Evolutionary conservation across 768 basidiomycete genomes (phyloP), one percentile per base, ranked within the genome.

Genomic region (Lactarius deliciosus): DNA sequence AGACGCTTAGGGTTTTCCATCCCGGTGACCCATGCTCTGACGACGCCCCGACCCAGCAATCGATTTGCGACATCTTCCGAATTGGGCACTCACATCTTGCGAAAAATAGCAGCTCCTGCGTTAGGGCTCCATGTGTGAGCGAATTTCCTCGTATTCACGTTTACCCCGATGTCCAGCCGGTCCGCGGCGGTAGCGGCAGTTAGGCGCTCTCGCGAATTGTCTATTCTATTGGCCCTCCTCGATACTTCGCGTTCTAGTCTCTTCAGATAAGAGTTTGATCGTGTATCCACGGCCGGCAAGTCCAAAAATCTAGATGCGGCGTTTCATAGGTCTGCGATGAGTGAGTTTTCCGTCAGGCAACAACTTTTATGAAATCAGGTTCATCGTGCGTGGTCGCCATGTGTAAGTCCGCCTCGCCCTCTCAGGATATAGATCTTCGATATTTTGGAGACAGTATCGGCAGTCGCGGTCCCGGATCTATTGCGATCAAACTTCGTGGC

Each of bases 261-360:
- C 32, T 25, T 55, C 9, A 56, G 50, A 64, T 58, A 50, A 30
- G 50, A 34, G 58, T 64, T 53, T 67, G 66, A 67, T 67, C 34
- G 11, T 18, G n/a, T 66, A 63, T 43, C 62, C 62, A 56, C 22
- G 41, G 25, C 54, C 62, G 61, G 61, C 32, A 45, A n/a, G 57
- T 47, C 53, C 53, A 60, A 34, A 63, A 66, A 20, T 41, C 32
- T 45, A 55, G 25, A 30, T 32, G 34, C 50, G 57, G 61, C 41
- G 66, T 63, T 41, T 63, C 40, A 25, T 28, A n/a, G 56, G 57
- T 32, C 66, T 53, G 57, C 62, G 25, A 22, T 43, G 10, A 2
- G 22, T 16, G 36, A 11, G n/a, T 45, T 32, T 62, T 66, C 57
- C 36, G 34, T 36, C 2, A 50, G 56, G 20, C 34, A 32, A 62